phyloP scores from a whole-genome alignment of 768 basidiomycete species.

The Coprinopsis marcescibilis region DNA sequence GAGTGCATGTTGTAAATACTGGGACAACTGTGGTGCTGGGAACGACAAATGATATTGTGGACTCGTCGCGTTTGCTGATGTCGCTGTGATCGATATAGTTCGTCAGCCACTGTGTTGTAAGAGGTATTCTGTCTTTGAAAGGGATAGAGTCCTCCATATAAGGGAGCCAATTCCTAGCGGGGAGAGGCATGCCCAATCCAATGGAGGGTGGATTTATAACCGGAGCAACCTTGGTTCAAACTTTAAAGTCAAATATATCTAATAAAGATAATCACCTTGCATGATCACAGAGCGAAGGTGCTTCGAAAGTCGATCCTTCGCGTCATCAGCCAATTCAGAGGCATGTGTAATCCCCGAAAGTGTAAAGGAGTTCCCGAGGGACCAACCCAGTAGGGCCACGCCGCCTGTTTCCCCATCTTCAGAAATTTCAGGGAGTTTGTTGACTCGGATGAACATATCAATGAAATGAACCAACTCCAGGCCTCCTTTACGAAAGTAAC shows the following conservation, averaged over 20 bases:
- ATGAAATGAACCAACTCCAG: too few species aligned
- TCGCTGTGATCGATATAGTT: constrained; percentile 29
- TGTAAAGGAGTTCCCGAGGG: constrained; percentile 22
- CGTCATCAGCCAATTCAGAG: constrained; percentile 16
- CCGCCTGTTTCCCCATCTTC: too few species aligned
- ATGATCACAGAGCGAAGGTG: constrained; percentile 22
- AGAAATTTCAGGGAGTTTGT: too few species aligned
- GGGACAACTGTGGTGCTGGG: constrained; percentile 17
- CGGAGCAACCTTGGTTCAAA: background rate
- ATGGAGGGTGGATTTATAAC: constrained; percentile 22
- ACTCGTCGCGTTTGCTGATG: constrained; percentile 18
- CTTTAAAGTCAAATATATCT: background rate
- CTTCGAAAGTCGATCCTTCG: constrained; percentile 12
- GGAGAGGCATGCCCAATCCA: constrained; percentile 20
- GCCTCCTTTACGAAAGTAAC: too few species aligned
- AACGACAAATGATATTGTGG: constrained; percentile 20
- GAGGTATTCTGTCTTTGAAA: constrained; percentile 12
- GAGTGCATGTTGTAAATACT: constrained; percentile 20
- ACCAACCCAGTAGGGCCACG: constrained; percentile 38
- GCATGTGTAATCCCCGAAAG: constrained; percentile 19
- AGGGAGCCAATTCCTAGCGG: constrained; percentile 19
- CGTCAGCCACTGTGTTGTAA: constrained; percentile 24
- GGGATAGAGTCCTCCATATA: constrained; percentile 22
- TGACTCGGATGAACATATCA: too few species aligned
- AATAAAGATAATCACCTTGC: constrained; percentile 18